Percentiles rank a stretch among this genome's conserved stretches.
Conservation (phyloP, 2,329 filamentous ascomycete species). For the Magnaporthiopsis rhizophila region DNA sequence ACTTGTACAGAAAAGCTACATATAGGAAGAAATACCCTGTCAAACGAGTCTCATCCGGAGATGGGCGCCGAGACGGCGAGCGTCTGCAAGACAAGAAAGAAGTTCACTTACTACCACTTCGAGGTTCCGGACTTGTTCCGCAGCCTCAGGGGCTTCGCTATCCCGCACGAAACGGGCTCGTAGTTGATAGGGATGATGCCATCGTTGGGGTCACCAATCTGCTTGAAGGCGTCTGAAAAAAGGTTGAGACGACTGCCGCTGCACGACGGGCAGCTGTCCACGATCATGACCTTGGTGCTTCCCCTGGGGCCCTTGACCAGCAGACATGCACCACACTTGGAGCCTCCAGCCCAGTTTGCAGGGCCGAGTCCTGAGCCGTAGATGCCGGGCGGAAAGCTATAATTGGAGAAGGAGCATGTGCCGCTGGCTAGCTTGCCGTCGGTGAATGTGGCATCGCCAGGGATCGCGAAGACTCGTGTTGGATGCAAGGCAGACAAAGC, state of each 20-base stretch:
- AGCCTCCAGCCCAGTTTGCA: constrained; percentile 45
- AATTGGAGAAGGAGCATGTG: constrained; percentile 54
- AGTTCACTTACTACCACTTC: constrained; percentile 24
- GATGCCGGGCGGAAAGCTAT: constrained; percentile 50
- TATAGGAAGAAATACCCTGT: not conserved
- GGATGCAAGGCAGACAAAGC: not conserved
- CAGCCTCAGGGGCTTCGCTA: constrained; percentile 30
- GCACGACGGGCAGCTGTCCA: constrained; percentile 39
- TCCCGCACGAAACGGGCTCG: constrained; percentile 30
- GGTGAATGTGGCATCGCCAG: constrained; percentile 42
- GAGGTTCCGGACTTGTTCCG: constrained; percentile 37
- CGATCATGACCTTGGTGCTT: constrained; percentile 53
- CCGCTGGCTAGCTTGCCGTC: constrained; percentile 50
- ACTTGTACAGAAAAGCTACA: constrained; percentile 48
- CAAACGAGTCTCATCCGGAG: not conserved
- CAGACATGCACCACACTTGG: constrained; percentile 54
- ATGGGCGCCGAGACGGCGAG: not conserved
- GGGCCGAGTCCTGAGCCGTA: constrained; percentile 55
- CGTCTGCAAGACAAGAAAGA: no score
- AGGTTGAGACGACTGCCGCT: constrained; percentile 32
- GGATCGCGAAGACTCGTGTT: not conserved
- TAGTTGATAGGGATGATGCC: constrained; percentile 29
- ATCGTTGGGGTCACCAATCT: constrained; percentile 25
- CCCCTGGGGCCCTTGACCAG: constrained; percentile 50
- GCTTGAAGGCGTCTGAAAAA: constrained; percentile 32